Evolutionary conservation across 108 stramenopile genomes (phyloP).

Genomic region (Pseudonitzschia multistriata): DNA sequence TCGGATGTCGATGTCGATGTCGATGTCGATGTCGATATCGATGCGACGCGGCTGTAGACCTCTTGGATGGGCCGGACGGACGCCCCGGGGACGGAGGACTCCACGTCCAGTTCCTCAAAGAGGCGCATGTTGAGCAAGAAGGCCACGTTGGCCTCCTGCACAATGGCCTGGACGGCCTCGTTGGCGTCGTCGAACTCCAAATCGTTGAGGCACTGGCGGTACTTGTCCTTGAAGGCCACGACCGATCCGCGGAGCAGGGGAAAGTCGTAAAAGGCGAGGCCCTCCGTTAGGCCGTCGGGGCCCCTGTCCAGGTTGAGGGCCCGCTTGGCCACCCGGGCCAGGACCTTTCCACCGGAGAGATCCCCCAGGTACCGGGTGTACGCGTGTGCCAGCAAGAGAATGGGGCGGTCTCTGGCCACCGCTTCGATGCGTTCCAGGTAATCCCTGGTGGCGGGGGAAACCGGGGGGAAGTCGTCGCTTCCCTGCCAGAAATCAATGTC

Average conservation of each 20-base stretch:
- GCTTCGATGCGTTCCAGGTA: slow-evolving; percentile 69
- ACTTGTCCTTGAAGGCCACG: slow-evolving; percentile 86
- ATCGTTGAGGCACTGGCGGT: slow-evolving; percentile 68
- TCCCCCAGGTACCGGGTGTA: slow-evolving; percentile 92
- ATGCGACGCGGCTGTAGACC: slow-evolving; percentile 24
- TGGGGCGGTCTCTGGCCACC: slow-evolving; percentile 52
- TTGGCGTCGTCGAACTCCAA: slow-evolving; percentile 34
- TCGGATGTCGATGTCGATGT: no score
- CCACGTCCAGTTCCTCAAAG: slow-evolving; percentile 89
- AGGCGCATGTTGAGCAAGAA: slow-evolving; percentile 87
- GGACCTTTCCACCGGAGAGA: slow-evolving; percentile 78
- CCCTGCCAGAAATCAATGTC: slow-evolving; percentile 82
- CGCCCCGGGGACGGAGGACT: slow-evolving; percentile 55
- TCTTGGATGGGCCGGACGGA: slow-evolving; percentile 62
- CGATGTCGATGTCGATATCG: background rate
- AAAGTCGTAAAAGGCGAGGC: slow-evolving; percentile 84
- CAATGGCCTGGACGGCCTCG: slow-evolving; percentile 49
- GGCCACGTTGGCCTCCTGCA: slow-evolving; percentile 89
- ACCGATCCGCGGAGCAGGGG: slow-evolving; percentile 44
- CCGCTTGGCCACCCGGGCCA: slow-evolving; percentile 69
- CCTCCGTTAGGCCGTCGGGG: slow-evolving; percentile 27
- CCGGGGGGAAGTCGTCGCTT: slow-evolving; percentile 17
- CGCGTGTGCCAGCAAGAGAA: slow-evolving; percentile 81
- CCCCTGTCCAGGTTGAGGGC: slow-evolving; percentile 54
- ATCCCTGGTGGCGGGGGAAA: slow-evolving; percentile 71